phyloP scores from a whole-genome alignment of 2,329 filamentous ascomycete genomes.

The Elsinoe perseae region DNA sequence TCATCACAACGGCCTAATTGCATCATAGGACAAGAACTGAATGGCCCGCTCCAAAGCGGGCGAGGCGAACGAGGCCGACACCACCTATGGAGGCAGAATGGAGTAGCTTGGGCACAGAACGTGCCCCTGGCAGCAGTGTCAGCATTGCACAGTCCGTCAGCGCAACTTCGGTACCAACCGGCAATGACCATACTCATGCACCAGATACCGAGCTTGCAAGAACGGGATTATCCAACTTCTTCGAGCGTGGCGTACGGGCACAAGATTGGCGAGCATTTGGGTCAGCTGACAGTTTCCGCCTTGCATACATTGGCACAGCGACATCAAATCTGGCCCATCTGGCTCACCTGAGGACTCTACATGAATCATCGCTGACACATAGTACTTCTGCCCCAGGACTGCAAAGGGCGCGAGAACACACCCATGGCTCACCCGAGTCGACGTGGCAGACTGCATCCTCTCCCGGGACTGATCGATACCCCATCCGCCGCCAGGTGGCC shows the following conservation, averaged over 20 bases:
- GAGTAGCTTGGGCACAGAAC: neutral
- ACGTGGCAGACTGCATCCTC: neutral
- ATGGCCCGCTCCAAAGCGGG: neutral
- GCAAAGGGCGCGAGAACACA: neutral
- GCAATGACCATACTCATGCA: neutral
- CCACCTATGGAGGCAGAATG: no score
- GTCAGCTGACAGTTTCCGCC: neutral
- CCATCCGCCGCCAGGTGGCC: neutral
- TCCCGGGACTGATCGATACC: neutral
- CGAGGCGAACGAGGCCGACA: neutral
- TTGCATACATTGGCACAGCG: conserved; percentile 3
- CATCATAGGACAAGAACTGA: neutral
- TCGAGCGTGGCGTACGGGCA: neutral
- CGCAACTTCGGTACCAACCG: neutral
- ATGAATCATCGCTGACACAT: neutral
- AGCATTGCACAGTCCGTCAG: neutral
- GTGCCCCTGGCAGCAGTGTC: no score
- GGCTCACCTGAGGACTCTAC: neutral
- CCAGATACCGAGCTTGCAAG: conserved; percentile 3
- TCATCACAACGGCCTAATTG: neutral
- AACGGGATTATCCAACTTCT: conserved; percentile 4
- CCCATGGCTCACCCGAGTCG: neutral
- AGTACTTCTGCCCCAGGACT: neutral
- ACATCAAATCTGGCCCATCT: conserved; percentile 6
- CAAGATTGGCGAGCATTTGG: conserved; percentile 2